Evolutionary conservation across 352 stramenopile genomes (phyloP).

Genomic region (Pythium apleroticum): DNA sequence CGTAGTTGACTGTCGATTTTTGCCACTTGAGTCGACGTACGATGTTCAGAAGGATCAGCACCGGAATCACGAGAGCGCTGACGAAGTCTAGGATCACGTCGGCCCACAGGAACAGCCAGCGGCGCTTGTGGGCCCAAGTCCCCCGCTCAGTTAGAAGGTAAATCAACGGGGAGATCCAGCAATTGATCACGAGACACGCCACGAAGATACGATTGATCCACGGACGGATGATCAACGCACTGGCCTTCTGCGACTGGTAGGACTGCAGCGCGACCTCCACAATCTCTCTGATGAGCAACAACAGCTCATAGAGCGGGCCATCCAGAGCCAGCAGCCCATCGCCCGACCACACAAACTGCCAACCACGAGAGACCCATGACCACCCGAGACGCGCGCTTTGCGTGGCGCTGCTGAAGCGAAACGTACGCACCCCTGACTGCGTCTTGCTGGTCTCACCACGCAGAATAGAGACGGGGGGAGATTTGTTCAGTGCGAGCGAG

Average conservation of each 20-base stretch:
- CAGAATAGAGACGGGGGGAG: too few species aligned
- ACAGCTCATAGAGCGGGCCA: slow-evolving; percentile 8
- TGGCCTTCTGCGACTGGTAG: slow-evolving; percentile 21
- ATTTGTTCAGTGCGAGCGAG: background rate
- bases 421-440: background rate
- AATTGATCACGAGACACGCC: slow-evolving; percentile 15
- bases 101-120: slow-evolving; percentile 6
- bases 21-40: background rate
- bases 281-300: slow-evolving; percentile 8
- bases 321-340: background rate
- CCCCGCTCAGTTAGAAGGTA: background rate
- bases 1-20: background rate
- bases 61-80: slow-evolving; percentile 3
- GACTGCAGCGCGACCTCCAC: slow-evolving; percentile 18
- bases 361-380: background rate
- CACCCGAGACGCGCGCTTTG: background rate
- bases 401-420: background rate
- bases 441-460: too few species aligned
- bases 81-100: slow-evolving; percentile 13
- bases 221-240: slow-evolving; percentile 7
- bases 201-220: slow-evolving; percentile 22
- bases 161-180: slow-evolving; percentile 16
- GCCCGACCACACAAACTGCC: background rate
- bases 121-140: background rate
- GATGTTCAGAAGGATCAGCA: slow-evolving; percentile 4